Base-by-base conservation (phyloP, 1,284 basidiomycete species). In the Ustilago nuda region DNA sequence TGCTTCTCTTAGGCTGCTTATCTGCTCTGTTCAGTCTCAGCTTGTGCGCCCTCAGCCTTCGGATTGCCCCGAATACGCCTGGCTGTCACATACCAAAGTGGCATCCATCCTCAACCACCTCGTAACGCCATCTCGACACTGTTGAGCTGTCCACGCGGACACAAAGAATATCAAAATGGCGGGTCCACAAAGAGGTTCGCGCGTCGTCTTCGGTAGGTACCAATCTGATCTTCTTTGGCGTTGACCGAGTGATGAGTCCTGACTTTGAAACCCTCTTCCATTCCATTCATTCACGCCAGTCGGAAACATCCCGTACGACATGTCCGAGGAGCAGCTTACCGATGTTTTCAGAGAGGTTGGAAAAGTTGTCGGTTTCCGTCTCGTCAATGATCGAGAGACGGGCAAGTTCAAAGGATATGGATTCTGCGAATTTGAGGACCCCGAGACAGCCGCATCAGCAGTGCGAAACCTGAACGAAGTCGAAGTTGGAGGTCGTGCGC, bases 381-480 rank as follows among this genome's bases (percentile, higher is more conserved):
- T 84, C 36, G 95, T 98, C 59, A 98, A 95, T 87, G 96, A 99
- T 88, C 89, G 94, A 79, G 93, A 94, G 67, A 97, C 95, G 19
- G 95, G 95, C 64, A 94, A 96, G 86, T 93, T 95, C 56, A 94
- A 94, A 87, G 96, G 97, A 15, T 99, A 97, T 85, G 96, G 95
- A 13, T 98, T 98, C 86, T 95, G 95, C 88, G 94, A 97, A 89
- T 98, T 94, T 86, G 92, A 93, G 82, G 96, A 99, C 86, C 92
- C 95, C 84, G 94, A 97, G 87, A 98, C 95, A 8, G 92, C 92
- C 1, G 87, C 89, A 15, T 93, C 92, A 39, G 94, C 94, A 43
- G 92, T 95, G 43, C 90, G 94, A 76, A 95, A 95, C 84, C 88
- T 95, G 56, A 93, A 94, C 85, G 92, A 92, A 61, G 86, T 87